Evolutionary conservation across 2,329 filamentous ascomycete genomes (phyloP).

Genomic region (Salinomyces thailandicus): DNA sequence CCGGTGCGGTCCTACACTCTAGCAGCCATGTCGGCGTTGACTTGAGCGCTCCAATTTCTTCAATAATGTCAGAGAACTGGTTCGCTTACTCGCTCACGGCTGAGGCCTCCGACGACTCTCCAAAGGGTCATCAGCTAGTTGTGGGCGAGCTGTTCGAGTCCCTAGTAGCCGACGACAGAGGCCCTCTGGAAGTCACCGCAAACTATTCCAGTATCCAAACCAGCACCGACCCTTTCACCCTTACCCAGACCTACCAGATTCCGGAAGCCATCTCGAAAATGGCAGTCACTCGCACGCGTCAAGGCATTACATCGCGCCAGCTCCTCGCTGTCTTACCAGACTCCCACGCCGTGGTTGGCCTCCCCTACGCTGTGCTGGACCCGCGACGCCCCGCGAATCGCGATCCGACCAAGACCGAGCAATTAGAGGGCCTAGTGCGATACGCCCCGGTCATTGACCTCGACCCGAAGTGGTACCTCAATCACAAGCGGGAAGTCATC

Average conservation of each 20-base stretch:
- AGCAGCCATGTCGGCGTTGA: slow-evolving; percentile 65
- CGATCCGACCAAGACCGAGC: slow-evolving; percentile 68
- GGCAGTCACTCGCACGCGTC: slow-evolving; percentile 75
- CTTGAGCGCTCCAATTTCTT: slow-evolving; percentile 59
- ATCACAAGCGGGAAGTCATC: slow-evolving; percentile 70
- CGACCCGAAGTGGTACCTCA: slow-evolving; percentile 68
- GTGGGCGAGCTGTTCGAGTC: slow-evolving; percentile 89
- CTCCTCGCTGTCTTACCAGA: slow-evolving; percentile 69
- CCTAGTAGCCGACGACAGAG: slow-evolving; percentile 69
- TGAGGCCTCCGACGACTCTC: slow-evolving; percentile 41
- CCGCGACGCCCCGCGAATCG: slow-evolving; percentile 77
- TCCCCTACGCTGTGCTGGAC: slow-evolving; percentile 71
- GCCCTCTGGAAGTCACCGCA: slow-evolving; percentile 55
- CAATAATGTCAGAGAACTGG: slow-evolving; percentile 87
- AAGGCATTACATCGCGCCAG: slow-evolving; percentile 79
- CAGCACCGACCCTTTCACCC: slow-evolving; percentile 59
- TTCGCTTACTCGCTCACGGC: slow-evolving; percentile 68
- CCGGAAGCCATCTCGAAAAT: slow-evolving; percentile 68
- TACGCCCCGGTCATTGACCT: slow-evolving; percentile 73
- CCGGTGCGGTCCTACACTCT: slow-evolving; percentile 67
- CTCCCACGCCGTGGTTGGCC: slow-evolving; percentile 62
- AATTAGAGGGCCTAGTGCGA: slow-evolving; percentile 68
- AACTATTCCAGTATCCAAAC: slow-evolving; percentile 71
- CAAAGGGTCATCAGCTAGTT: slow-evolving; percentile 78
- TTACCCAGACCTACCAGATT: slow-evolving; percentile 72